Conservation (phyloP, 2,329 filamentous ascomycete genomes). For the Ceratocystis variospora region DNA sequence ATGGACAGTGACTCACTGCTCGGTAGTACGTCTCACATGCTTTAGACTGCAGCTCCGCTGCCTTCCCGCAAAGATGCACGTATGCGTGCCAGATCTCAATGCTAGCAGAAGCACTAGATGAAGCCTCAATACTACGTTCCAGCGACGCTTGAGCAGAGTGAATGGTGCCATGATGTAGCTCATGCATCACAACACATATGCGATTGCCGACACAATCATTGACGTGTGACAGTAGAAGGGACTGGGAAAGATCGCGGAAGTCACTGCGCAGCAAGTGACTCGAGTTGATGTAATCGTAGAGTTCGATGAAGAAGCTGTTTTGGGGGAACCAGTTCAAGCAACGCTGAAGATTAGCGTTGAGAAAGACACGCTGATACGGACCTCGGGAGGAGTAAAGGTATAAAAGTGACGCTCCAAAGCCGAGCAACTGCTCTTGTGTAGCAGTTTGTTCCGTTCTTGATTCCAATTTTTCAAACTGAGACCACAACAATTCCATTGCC, state of each 20-base stretch:
- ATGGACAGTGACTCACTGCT: constrained; percentile 35
- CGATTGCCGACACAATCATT: constrained; percentile 34
- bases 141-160: constrained; percentile 39
- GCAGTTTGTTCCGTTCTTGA: constrained; percentile 27
- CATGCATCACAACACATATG: constrained; percentile 39
- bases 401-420: constrained; percentile 53
- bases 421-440: constrained; percentile 51
- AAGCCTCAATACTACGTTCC: constrained; percentile 37
- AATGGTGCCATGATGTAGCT: constrained; percentile 34
- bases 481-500: constrained; percentile 32
- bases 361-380: constrained; percentile 51
- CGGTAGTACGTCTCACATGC: constrained; percentile 37
- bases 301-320: constrained; percentile 61
- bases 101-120: constrained; percentile 26
- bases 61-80: constrained; percentile 33
- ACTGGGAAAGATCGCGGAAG: constrained; percentile 50
- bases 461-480: constrained; percentile 32
- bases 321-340: constrained; percentile 54
- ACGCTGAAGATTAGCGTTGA: constrained; percentile 47
- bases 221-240: constrained; percentile 32
- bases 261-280: constrained; percentile 63
- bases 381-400: constrained; percentile 45
- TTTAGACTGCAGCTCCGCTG: constrained; percentile 29
- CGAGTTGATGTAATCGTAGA: constrained; percentile 62
- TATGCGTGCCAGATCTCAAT: constrained; percentile 37